These are phyloP conservation scores for Calonectria henricotiae DNA, from an alignment of 2,329 filamentous ascomycete genomes.

Conservation along the genomic window DNA sequence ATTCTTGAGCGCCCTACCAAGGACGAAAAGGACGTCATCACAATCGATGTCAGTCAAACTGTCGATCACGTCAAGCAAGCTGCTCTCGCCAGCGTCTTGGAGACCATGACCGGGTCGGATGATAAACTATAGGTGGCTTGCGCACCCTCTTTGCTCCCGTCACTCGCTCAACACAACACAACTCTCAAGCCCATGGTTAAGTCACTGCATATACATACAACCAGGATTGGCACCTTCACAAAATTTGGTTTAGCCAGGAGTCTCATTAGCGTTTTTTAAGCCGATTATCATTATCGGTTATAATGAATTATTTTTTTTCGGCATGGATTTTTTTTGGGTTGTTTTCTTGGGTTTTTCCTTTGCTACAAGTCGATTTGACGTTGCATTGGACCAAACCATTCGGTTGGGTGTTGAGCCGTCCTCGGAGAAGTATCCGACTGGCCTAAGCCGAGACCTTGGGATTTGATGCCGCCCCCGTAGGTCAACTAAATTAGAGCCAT, in stretches of 20 bases:
- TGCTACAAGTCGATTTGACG: slow-evolving; percentile 14
- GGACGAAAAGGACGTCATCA: slow-evolving; percentile 82
- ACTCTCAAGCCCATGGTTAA: slow-evolving; percentile 20
- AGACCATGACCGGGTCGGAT: slow-evolving; percentile 62
- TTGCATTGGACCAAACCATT: slow-evolving; percentile 30
- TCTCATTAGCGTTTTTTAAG: slow-evolving; percentile 49
- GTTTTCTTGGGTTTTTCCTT: slow-evolving; percentile 22
- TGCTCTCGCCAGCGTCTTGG: slow-evolving; percentile 72
- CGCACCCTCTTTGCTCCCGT: background rate
- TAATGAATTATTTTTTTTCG: slow-evolving; percentile 38
- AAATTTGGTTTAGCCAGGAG: slow-evolving; percentile 48
- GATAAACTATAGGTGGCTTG: slow-evolving; percentile 42
- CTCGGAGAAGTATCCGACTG: slow-evolving; percentile 46
- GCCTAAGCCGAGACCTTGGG: slow-evolving; percentile 34
- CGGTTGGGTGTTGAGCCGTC: slow-evolving; percentile 28
- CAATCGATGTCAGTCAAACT: slow-evolving; percentile 77
- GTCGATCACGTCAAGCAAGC: slow-evolving; percentile 74
- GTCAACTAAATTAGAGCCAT: slow-evolving; percentile 47
- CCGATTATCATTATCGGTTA: slow-evolving; percentile 14
- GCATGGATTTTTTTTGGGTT: slow-evolving; percentile 36
- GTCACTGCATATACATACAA: slow-evolving; percentile 19
- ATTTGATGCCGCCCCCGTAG: slow-evolving; percentile 47
- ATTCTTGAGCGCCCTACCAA: slow-evolving; percentile 85
- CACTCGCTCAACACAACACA: slow-evolving; percentile 17
- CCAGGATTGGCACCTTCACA: slow-evolving; percentile 36